These are phyloP conservation scores for Silene vulgaris DNA, from an alignment of 179 eudicot genomes.

Conservation along the genomic window DNA sequence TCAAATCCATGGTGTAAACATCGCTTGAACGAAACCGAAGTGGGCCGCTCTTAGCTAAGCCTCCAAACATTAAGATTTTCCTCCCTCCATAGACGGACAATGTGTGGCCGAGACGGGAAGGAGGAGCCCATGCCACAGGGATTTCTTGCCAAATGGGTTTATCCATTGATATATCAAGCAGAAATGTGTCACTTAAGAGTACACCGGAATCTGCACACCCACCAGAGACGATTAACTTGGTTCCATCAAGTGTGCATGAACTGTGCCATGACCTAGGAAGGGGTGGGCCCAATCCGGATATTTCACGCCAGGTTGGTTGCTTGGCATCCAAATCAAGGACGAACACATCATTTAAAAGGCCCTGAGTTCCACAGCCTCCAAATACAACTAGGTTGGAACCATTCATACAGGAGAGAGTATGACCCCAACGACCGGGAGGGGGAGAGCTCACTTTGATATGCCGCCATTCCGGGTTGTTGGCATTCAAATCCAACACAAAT, in stretches of 20 bases:
- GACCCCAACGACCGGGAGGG: conserved; percentile 99
- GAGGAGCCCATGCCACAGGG: conserved; percentile 85
- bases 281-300: conserved; percentile 84
- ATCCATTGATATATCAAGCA: conserved; percentile 90
- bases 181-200: conserved; percentile 81
- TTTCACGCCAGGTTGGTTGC: conserved; percentile 92
- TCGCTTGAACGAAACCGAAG: conserved; percentile 90
- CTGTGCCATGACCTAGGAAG: conserved; percentile 96
- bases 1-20: conserved; percentile 88
- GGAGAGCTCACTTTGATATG: conserved; percentile 82
- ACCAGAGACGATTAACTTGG: conserved; percentile 85
- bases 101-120: conserved; percentile 91
- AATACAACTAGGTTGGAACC: conserved; percentile 84
- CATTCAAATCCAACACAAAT: conserved; percentile 78
- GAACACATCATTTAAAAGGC: conserved; percentile 84
- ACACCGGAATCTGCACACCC: conserved; percentile 98
- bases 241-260: conserved; percentile 92
- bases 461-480: conserved; percentile 77
- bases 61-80: conserved; percentile 93
- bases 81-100: conserved; percentile 85
- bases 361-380: conserved; percentile 91
- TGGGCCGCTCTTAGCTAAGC: conserved; percentile 88
- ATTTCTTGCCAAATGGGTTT: conserved; percentile 90
- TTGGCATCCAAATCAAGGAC: conserved; percentile 83
- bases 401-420: conserved; percentile 84